Evolutionary conservation across 768 basidiomycete genomes (phyloP), one percentile per base, ranked within the genome.

Genomic region (Boletus vermiculosoides): DNA sequence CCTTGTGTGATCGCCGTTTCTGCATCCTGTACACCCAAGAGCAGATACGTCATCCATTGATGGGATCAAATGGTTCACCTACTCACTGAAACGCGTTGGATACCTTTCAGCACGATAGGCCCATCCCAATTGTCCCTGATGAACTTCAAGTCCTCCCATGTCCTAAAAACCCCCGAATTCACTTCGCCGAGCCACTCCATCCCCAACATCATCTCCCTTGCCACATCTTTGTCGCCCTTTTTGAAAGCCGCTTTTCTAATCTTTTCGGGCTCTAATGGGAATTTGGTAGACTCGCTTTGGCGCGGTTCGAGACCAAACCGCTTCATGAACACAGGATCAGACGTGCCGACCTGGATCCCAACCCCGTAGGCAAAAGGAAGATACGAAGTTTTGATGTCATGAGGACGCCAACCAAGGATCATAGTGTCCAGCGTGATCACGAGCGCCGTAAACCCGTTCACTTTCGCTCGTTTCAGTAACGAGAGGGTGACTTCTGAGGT

Each of bases 371-470:
- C 61, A 65, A 90, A 88, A 7, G 90, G 89, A 15, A 88, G 76
- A 66, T 83, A 92, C 0, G 82, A 75, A 4, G 70, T 78, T 48
- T 82, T 78, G 52, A 92, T 74, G 65, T 92, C 90, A 68, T 87
- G 84, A 4, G 88, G 88, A 3, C 88, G 83, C 87, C 87, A 92
- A 23, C 88, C 90, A 33, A 91, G 70, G 0, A 73, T 52, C 79
- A 85, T 84, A 1, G 88, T 87, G 70, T 93, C 90, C 13, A 92
- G 76, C 0, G 91, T 92, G 60, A 93, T 78, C n/a, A 92, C 82
- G 36, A 92, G 83, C 15, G 84, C 82, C 5, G 75, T 81, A 73
- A 83, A 93, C 16, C 86, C 86, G 52, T 72, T 82, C 1, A 74
- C 77, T 68, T 89, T 88, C 12, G 83, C 86, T 3, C 90, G 83